A percentile compares a stretch with the other conserved stretches of the same genome.
phyloP scores from a whole-genome alignment of 169 alveolate species.

The Plasmodium knowlesi region DNA sequence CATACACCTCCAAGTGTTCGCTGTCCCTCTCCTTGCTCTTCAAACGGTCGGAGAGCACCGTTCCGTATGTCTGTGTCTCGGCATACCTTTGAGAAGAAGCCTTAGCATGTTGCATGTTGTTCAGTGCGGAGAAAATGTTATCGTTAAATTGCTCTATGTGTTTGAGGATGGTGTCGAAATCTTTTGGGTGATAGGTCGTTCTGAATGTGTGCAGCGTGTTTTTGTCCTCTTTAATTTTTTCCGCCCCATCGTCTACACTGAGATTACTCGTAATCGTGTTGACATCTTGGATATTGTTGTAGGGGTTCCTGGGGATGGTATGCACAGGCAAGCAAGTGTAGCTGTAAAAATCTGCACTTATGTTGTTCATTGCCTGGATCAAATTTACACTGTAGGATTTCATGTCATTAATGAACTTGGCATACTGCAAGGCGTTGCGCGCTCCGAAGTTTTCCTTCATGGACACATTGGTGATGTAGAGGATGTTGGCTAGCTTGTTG shows the following conservation, averaged over 20 bases:
- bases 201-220: not conserved
- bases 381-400: slow-evolving; percentile 68
- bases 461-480: slow-evolving; percentile 45
- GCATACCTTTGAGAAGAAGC: slow-evolving; percentile 1
- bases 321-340: slow-evolving; percentile 68
- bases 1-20: slow-evolving; percentile 50
- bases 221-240: slow-evolving; percentile 28
- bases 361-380: slow-evolving; percentile 48
- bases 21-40: slow-evolving; percentile 34
- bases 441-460: slow-evolving; percentile 58
- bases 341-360: slow-evolving; percentile 23
- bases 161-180: slow-evolving; percentile 22
- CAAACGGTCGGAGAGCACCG: slow-evolving; percentile 43
- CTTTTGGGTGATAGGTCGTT: not conserved
- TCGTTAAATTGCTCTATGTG: slow-evolving; percentile 50
- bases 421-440: slow-evolving; percentile 25
- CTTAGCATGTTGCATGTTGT: slow-evolving; percentile 40
- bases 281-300: slow-evolving; percentile 28
- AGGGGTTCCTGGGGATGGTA: slow-evolving; percentile 59
- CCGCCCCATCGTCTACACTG: slow-evolving; percentile 35
- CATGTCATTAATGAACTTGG: slow-evolving; percentile 70
- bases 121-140: slow-evolving; percentile 26
- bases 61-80: slow-evolving; percentile 28
- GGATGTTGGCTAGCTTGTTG: slow-evolving; percentile 57
- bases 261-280: slow-evolving; percentile 46